Conservation (phyloP, 768 basidiomycete genomes). For the Amanita rimosa region DNA sequence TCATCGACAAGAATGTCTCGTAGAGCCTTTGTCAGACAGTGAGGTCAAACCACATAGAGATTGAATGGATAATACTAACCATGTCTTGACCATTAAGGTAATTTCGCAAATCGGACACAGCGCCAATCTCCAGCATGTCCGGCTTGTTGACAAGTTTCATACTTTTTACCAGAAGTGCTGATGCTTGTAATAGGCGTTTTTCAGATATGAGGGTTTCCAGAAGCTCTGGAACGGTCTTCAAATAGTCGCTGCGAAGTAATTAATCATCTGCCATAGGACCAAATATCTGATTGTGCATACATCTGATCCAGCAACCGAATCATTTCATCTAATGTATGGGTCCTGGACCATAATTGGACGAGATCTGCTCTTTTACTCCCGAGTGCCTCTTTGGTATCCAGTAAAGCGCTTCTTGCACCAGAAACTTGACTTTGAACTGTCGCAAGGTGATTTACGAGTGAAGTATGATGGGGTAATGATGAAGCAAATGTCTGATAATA, state of each 20-base stretch:
- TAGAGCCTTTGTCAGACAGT: constrained; percentile 45
- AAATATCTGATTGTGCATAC: constrained; percentile 31
- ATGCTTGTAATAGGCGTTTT: constrained; percentile 84
- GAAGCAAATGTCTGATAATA: constrained; percentile 93
- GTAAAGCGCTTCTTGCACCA: constrained; percentile 56
- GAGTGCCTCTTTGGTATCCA: constrained; percentile 70
- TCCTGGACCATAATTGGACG: constrained; percentile 80
- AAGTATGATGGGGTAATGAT: constrained; percentile 85
- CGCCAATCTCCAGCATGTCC: constrained; percentile 95
- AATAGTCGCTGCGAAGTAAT: constrained; percentile 52
- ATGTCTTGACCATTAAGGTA: constrained; percentile 83
- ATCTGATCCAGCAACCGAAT: constrained; percentile 88
- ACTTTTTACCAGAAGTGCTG: constrained; percentile 76
- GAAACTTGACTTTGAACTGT: constrained; percentile 67
- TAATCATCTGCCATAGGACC: constrained; percentile 8
- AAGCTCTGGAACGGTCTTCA: constrained; percentile 85
- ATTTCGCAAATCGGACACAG: constrained; percentile 74
- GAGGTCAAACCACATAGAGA: constrained; percentile 4
- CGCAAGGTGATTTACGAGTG: constrained; percentile 59
- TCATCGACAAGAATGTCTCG: constrained; percentile 93
- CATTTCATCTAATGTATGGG: constrained; percentile 94
- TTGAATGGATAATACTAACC: constrained; percentile 28
- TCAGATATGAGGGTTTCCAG: constrained; percentile 94
- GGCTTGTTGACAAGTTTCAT: constrained; percentile 84
- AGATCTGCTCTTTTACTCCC: constrained; percentile 82